Evolutionary conservation across 768 basidiomycete species (phyloP), one percentile per base, ranked within the genome.

Genomic region (Clathrus columnatus): DNA sequence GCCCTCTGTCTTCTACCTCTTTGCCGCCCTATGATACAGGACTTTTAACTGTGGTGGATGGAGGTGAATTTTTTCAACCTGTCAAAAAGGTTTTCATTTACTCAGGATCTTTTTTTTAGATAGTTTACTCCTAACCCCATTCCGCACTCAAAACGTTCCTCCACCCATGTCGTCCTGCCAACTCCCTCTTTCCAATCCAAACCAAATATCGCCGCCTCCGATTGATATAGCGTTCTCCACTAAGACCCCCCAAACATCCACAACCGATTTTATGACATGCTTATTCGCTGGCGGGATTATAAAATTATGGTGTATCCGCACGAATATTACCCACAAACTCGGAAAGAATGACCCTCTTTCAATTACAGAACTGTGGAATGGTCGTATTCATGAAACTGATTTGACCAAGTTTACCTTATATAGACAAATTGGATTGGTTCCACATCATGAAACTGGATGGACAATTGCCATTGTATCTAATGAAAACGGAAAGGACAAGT

Each of bases 61-160:
- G 92, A 60, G 70, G 91, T 95, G 64, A 52, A 85, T 72, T 7
- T n/a, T 4, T 32, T 23, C 21, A 20, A 42, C 43, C 18, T 10
- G 48, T 32, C n/a, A 28, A 55, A 30, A 51, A 17, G 27, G 26
- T n/a, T 18, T 11, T 1, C 47, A 23, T 54, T 46, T 29, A 44
- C 17, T 50, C 23, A 56, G 32, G 29, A 46, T 48, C 36, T 51
- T 43, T 17, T 51, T 50, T 47, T 48, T 66, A 95, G 93, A 81
- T 1, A 74, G 73, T 20, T 70, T 91, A 54, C 79, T 94, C 2
- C 72, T 99, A 41, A 99, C 95, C 1, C 89, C 96, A 16, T 98
- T 98, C 77, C 80, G 93, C 41, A 79, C 82, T 0, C 90, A 95
- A 70, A 97, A 96, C 64, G 79, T 95, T 4, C 96, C 95, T n/a